Percentiles rank a stretch among this genome's conserved stretches.
Evolutionary conservation across 2,329 filamentous ascomycete species (phyloP).

Genomic region (Aciculosporium take): DNA sequence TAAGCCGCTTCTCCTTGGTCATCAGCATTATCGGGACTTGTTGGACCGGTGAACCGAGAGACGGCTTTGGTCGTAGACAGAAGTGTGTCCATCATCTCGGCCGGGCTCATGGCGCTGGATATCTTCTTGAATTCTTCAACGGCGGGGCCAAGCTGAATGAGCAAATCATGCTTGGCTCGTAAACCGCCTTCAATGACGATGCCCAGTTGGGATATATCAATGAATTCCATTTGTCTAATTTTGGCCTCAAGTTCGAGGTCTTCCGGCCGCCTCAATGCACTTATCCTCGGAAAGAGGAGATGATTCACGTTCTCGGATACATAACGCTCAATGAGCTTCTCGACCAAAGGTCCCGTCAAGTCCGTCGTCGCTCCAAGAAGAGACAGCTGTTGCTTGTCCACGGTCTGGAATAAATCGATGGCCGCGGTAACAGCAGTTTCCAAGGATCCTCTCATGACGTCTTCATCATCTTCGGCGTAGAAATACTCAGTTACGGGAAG

Average conservation of each 20-base stretch:
- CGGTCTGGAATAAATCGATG: constrained; percentile 88
- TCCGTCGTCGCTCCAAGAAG: constrained; percentile 85
- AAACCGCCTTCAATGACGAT: constrained; percentile 70
- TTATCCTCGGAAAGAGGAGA: constrained; percentile 71
- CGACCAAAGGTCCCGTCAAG: constrained; percentile 79
- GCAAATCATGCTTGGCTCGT: constrained; percentile 67
- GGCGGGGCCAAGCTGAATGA: constrained; percentile 59
- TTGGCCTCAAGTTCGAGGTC: constrained; percentile 80
- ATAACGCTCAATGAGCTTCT: constrained; percentile 88
- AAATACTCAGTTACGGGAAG: constrained; percentile 46
- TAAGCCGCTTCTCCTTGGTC: constrained; percentile 17
- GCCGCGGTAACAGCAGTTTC: constrained; percentile 87
- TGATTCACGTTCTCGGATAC: constrained; percentile 87
- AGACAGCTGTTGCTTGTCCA: constrained; percentile 91
- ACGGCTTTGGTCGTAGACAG: constrained; percentile 72
- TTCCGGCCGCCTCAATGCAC: constrained; percentile 61
- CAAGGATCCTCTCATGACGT: constrained; percentile 72
- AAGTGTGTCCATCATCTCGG: constrained; percentile 76
- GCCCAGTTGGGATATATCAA: constrained; percentile 90
- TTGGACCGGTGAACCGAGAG: constrained; percentile 48
- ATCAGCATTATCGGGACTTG: constrained; percentile 24
- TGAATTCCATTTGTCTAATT: constrained; percentile 81
- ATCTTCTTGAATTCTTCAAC: constrained; percentile 87
- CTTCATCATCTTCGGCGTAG: constrained; percentile 80
- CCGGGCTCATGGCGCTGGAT: constrained; percentile 59